Base-by-base conservation (phyloP, 345 rosid species). In the Combretum micranthum region DNA sequence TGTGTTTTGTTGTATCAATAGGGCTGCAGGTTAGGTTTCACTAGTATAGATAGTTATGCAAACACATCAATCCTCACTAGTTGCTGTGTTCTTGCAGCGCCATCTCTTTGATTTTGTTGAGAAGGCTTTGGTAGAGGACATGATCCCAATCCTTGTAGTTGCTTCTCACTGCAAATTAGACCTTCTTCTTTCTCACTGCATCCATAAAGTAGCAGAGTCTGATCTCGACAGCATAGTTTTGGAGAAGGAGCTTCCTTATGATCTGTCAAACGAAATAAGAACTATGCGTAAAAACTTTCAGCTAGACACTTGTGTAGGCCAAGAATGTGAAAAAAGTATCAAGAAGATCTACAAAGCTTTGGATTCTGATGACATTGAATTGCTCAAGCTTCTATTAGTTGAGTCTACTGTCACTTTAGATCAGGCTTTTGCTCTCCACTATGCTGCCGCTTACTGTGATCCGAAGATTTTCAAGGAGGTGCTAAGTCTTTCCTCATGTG, bases 361-460 rank as follows among this genome's bases (percentile, higher is more conserved):
- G 32, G 83, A 79, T 37, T 72, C 69, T 17, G 78, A 79, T 47
- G 80, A 79, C 0, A 59, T 79, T 3, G 78, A 72, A 20, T 56
- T 79, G 25, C 21, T 75, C 39, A 59, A 45, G 44, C 72, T 70
- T 52, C 78, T 75, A 16, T 58, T 79, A 15, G 39, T 17, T 0
- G 83, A 79, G 63, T 67, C 78, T 4, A 39, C 20, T 9, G 54
- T 75, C 42, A 59, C 76, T 20, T 52, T 79, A 42, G 64, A 79
- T 50, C 64, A 54, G 44, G 80, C 78, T 20, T 59, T 32, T 57
- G 83, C 80, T 12, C 76, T 79, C 37, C 83, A 79, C 69, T 79
- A 79, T 57, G 83, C 83, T 19, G 58, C 63, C 17, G 80, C 83
- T 19, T 70, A 72, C 53, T 79, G 78, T 25, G 78, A 79, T 48